Evolutionary conservation across 2,329 filamentous ascomycete genomes (phyloP), one percentile per base, ranked within the genome.

Genomic region (Cercospora nicotianae): DNA sequence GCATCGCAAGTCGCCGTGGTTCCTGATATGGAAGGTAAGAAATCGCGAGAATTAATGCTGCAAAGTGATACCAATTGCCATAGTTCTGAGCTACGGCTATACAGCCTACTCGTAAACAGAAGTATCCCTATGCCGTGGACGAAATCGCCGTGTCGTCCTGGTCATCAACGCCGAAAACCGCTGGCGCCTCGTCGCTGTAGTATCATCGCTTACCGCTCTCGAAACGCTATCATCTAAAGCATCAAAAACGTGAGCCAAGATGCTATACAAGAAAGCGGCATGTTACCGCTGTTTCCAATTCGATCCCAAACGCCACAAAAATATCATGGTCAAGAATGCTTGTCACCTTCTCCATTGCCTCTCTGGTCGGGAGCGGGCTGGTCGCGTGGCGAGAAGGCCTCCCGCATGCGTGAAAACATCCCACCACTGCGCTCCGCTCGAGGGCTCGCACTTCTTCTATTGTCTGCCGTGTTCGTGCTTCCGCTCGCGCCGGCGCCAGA

Each of bases 381-480:
- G 9, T 68, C 67, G 30, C 67, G 67, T 39, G 67, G 63, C 13
- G 63, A 63, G 60, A 78, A 78, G 12, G 75, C 75, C 55, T 77
- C 72, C 12, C 77, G 72, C 76, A 78, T 77, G n/a, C 77, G 70
- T 20, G 69, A 71, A 65, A 77, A 77, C 42, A 77, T 69, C 33
- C 75, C 73, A 9, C 69, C 71, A 36, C 62, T 65, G 16, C 63
- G 59, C 30, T 68, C 67, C 20, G 63, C 67, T 18, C 67, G 67
- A 39, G 67, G 67, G 8, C 67, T 68, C 13, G 67, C 67, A 53
- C 63, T 65, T 28, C 67, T 63, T 20, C 66, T 66, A 9, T 65
- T 63, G 18, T 73, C 72, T 5, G 70, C 69, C 20, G 73, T 69
- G 10, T 70, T 66, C 10, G 72, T 70, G 42, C 70, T 67, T 3